Percentiles rank a stretch among this genome's conserved stretches.
Evolutionary conservation across 306 rosid genomes (phyloP).

Genomic region (Cicer bijugum): DNA sequence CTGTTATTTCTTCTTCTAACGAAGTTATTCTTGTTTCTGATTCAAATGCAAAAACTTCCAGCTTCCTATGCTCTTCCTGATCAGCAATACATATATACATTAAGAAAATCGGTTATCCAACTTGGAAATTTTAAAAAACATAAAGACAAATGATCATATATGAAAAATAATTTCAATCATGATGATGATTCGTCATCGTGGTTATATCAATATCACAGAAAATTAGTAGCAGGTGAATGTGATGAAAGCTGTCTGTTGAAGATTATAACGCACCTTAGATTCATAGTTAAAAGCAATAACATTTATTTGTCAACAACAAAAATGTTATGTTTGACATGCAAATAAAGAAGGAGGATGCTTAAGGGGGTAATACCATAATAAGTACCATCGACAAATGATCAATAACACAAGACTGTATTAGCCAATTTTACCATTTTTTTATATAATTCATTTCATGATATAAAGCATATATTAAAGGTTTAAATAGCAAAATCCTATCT

Average conservation of each 20-base stretch:
- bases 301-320: background rate
- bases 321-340: background rate
- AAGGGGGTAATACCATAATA: background rate
- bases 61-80: conserved; percentile 78
- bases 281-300: background rate
- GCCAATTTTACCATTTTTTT: background rate
- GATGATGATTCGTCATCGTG: background rate
- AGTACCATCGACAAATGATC: background rate
- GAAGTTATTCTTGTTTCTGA: conserved; percentile 67
- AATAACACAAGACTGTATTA: conserved; percentile 7
- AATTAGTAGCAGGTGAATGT: conserved; percentile 6
- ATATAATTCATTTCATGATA: background rate
- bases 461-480: conserved; percentile 15
- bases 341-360: background rate
- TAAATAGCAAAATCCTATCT: conserved; percentile 1
- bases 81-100: background rate
- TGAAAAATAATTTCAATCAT: background rate
- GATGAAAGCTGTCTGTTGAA: conserved; percentile 16
- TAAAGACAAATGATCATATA: background rate
- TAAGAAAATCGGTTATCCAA: conserved; percentile 25
- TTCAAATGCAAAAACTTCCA: conserved; percentile 79
- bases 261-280: conserved; percentile 12
- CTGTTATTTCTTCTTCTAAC: conserved; percentile 64
- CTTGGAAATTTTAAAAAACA: background rate
- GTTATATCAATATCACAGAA: conserved; percentile 5